These are phyloP conservation scores for Trichopus zeylanicus DNA, from an alignment of 116 monocot genomes.

Conservation along the genomic window DNA sequence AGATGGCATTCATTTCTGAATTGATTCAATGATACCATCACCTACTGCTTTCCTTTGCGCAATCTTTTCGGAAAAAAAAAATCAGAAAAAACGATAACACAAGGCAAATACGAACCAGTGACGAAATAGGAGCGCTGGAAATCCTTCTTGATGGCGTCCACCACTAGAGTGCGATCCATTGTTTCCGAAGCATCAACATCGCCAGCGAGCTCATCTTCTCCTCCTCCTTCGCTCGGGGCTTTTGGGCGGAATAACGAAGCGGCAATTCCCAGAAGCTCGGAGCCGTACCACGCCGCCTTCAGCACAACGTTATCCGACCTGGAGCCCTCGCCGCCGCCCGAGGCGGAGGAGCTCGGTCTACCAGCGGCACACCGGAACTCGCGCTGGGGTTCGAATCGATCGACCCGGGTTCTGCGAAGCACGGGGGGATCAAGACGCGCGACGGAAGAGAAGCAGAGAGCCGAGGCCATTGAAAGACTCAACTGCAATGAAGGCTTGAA, in stretches of 20 bases:
- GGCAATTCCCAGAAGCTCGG: slow-evolving; percentile 78
- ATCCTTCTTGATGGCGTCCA: slow-evolving; percentile 67
- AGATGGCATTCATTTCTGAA: no score
- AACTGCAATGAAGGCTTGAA: no score
- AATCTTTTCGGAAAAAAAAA: no score
- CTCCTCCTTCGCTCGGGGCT: neutral
- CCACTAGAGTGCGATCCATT: slow-evolving; percentile 33
- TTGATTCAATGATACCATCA: no score
- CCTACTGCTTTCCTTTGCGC: no score
- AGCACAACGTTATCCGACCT: slow-evolving; percentile 68
- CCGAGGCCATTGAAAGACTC: neutral
- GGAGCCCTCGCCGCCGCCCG: slow-evolving; percentile 13
- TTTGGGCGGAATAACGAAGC: slow-evolving; percentile 60
- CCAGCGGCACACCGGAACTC: neutral
- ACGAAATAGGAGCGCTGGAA: slow-evolving; percentile 88
- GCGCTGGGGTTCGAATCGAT: neutral
- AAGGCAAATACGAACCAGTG: slow-evolving; percentile 41
- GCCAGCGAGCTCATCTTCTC: neutral
- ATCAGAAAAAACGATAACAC: neutral
- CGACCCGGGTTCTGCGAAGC: neutral
- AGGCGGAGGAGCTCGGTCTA: neutral
- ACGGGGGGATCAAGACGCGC: neutral
- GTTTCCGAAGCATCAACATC: slow-evolving; percentile 1
- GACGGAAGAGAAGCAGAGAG: neutral
- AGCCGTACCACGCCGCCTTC: slow-evolving; percentile 78